These are phyloP conservation scores for Dactylonectria estremocensis DNA, from an alignment of 2,329 filamentous ascomycete species.

Conservation along the genomic window DNA sequence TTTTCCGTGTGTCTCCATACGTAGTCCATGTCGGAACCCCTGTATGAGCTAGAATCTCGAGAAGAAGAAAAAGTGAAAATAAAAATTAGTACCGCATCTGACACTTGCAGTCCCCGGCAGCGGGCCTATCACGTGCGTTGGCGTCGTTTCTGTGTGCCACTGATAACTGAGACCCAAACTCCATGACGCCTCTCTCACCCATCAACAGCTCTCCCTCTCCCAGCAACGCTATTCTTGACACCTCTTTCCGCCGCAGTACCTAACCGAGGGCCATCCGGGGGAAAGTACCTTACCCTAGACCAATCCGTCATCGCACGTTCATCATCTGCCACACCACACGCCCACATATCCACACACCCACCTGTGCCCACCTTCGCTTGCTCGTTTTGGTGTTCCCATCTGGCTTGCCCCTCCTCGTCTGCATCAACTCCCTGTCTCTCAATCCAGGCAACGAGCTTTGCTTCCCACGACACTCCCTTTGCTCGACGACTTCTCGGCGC, in stretches of 20 bases:
- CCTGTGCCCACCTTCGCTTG: conserved; percentile 16
- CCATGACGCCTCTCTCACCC: not conserved
- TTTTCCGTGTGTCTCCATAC: not conserved
- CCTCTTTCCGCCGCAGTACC: not conserved
- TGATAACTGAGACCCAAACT: not conserved
- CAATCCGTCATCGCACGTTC: conserved; percentile 4
- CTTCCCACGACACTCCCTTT: conserved; percentile 10
- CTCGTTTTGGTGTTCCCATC: conserved; percentile 31
- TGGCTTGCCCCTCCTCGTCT: conserved; percentile 45
- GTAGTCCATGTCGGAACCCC: not conserved
- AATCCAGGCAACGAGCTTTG: conserved; percentile 21
- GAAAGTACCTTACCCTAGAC: conserved; percentile 31
- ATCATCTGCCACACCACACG: conserved; percentile 15
- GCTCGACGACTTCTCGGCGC: conserved; percentile 15
- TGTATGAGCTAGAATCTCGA: not conserved
- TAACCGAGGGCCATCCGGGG: conserved; percentile 10
- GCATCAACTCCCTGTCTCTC: conserved; percentile 22
- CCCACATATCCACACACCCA: conserved; percentile 14
- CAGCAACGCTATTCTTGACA: not conserved
- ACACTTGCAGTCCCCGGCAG: not conserved
- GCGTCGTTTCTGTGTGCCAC: not conserved
- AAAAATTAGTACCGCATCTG: not conserved
- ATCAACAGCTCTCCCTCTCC: too few species aligned
- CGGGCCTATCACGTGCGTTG: not conserved
- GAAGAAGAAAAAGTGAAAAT: not conserved